A percentile compares a stretch with the other conserved stretches of the same genome.
Conservation (phyloP, 768 basidiomycete genomes). For the Xanthoconium stramineum region DNA sequence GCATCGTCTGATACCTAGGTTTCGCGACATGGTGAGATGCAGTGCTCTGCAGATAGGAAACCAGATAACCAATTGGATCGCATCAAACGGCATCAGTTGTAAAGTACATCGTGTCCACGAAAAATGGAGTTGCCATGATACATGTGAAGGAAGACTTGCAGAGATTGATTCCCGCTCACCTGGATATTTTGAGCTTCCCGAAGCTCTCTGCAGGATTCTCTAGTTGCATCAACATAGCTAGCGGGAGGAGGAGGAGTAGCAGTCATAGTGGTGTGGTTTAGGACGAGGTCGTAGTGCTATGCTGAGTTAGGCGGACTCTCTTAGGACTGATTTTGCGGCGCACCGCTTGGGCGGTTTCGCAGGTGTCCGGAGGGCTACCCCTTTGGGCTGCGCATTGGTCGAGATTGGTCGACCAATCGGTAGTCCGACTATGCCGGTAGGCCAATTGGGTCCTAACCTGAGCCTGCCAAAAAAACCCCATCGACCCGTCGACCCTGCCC, state of each 20-base stretch:
- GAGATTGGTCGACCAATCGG: no score
- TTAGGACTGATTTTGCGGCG: no score
- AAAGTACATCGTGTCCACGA: neutral
- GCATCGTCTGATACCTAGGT: slow-evolving; percentile 53
- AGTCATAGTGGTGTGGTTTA: no score
- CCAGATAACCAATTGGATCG: neutral
- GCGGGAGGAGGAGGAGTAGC: slow-evolving; percentile 43
- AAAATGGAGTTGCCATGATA: slow-evolving; percentile 1
- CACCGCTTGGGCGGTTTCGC: no score
- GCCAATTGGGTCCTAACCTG: no score
- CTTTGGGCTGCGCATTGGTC: no score
- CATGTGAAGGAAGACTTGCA: neutral
- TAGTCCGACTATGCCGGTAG: no score
- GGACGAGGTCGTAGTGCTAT: no score
- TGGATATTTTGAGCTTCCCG: slow-evolving; percentile 46
- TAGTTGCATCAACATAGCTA: slow-evolving; percentile 49
- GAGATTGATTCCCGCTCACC: slow-evolving; percentile 37
- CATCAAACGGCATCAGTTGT: neutral
- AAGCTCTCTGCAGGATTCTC: slow-evolving; percentile 48
- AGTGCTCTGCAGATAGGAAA: neutral
- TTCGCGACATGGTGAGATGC: slow-evolving; percentile 11
- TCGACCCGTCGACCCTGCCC: no score
- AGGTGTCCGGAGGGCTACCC: no score
- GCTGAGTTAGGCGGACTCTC: neutral
- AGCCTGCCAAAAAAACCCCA: no score